Evolutionary conservation across 2,329 filamentous ascomycete genomes (phyloP).

Genomic region (Talaromyces sp.): DNA sequence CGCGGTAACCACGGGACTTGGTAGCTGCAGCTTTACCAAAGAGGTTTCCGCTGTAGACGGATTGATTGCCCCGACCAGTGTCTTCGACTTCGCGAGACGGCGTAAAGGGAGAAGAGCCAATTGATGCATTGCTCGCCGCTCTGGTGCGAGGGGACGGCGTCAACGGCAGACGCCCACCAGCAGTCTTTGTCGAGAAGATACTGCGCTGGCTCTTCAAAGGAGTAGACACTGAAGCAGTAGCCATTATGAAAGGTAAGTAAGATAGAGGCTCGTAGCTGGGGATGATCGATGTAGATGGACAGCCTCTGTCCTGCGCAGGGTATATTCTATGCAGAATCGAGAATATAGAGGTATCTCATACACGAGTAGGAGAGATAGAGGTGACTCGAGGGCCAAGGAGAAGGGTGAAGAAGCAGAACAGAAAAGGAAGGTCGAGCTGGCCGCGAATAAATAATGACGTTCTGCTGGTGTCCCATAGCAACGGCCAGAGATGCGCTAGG

Average conservation of each 20-base stretch:
- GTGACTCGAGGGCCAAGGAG: constrained; percentile 18
- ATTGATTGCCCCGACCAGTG: constrained; percentile 56
- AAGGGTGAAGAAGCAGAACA: constrained; percentile 15
- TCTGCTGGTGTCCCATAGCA: constrained; percentile 33
- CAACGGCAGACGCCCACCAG: constrained; percentile 89
- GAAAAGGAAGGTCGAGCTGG: constrained; percentile 14
- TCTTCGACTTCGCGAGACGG: constrained; percentile 60
- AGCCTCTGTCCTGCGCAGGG: background rate
- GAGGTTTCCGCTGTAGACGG: constrained; percentile 76
- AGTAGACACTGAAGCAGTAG: constrained; percentile 67
- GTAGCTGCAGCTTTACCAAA: constrained; percentile 61
- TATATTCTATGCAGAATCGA: constrained; percentile 21
- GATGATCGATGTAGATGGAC: background rate
- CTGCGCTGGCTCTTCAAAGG: constrained; percentile 93
- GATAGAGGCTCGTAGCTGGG: background rate
- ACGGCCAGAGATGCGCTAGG: constrained; percentile 26
- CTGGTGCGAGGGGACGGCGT: constrained; percentile 80
- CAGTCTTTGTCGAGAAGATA: constrained; percentile 86
- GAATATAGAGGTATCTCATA: constrained; percentile 28
- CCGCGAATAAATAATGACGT: constrained; percentile 33
- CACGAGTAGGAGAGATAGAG: constrained; percentile 23
- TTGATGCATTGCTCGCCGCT: constrained; percentile 45
- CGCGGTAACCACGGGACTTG: constrained; percentile 57
- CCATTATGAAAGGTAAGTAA: constrained; percentile 58
- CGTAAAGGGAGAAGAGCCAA: constrained; percentile 70